Conservation (phyloP, 2,329 filamentous ascomycete species). For the Teratosphaeria nubilosa region DNA sequence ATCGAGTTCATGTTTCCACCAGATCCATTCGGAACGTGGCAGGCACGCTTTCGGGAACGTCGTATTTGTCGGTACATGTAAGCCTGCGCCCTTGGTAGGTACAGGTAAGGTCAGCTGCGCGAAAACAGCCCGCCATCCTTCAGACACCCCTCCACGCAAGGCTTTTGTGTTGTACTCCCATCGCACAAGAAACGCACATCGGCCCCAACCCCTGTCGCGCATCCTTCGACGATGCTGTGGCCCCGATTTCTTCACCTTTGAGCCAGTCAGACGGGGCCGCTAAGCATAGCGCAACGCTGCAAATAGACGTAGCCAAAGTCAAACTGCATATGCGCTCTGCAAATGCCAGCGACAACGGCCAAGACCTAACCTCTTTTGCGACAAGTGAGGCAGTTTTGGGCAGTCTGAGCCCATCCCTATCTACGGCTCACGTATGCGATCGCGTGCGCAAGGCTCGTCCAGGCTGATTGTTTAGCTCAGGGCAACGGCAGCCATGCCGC, state of each 20-base stretch:
- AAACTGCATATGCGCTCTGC: background rate
- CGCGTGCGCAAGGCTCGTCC: slow-evolving; percentile 2
- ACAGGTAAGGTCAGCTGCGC: background rate
- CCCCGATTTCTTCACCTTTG: background rate
- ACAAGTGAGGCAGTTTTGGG: slow-evolving; percentile 2
- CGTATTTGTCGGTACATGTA: background rate
- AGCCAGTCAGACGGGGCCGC: background rate
- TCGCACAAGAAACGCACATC: background rate
- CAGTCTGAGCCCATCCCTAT: slow-evolving; percentile 2
- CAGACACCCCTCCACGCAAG: background rate
- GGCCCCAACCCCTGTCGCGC: slow-evolving; percentile 1
- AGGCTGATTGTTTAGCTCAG: slow-evolving; percentile 1
- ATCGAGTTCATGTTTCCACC: too few relatives aligned
- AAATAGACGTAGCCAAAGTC: slow-evolving; percentile 1
- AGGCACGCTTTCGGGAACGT: background rate
- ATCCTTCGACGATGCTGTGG: background rate
- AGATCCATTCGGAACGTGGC: background rate
- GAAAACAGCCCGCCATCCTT: too few relatives aligned
- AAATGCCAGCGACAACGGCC: background rate
- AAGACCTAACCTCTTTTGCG: background rate
- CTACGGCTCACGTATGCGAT: slow-evolving; percentile 1
- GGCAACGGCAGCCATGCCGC: slow-evolving; percentile 1
- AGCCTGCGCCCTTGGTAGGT: background rate
- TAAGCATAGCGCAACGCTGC: background rate
- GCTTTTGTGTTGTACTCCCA: background rate